Evolutionary conservation across 192 early-diverging fungal species (phyloP).

Genomic region (Cladochytrium replicatum): DNA sequence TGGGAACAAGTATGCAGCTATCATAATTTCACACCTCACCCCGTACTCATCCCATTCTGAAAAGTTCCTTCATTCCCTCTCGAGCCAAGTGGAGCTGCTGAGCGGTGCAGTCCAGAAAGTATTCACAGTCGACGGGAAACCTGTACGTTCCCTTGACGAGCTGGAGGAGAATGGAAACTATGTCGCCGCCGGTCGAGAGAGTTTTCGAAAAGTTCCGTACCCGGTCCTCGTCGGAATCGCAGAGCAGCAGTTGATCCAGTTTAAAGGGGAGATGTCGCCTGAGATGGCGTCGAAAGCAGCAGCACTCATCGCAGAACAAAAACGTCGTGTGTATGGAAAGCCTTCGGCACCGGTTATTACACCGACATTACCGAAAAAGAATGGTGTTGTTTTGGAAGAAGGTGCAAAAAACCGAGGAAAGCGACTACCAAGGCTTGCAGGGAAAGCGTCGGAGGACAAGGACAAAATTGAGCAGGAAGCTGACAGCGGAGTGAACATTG

Average conservation of each 20-base stretch:
- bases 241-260: too few species aligned
- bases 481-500: not conserved
- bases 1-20: conserved; percentile 32
- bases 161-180: conserved; percentile 29
- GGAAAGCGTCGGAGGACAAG: conserved; percentile 3
- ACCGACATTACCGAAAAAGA: not conserved
- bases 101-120: conserved; percentile 36
- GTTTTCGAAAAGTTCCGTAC: conserved; percentile 31
- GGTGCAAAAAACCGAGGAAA: conserved; percentile 1
- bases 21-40: not conserved
- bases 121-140: conserved; percentile 30
- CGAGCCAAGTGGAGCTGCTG: conserved; percentile 25
- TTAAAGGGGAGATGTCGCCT: not conserved
- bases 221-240: conserved; percentile 6
- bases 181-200: conserved; percentile 33
- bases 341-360: not conserved
- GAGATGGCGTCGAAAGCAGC: not conserved
- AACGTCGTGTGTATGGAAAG: conserved; percentile 1
- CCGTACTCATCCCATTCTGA: not conserved
- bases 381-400: not conserved
- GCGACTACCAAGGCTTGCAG: conserved; percentile 1
- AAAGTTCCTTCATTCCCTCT: conserved; percentile 32
- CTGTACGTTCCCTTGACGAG: conserved; percentile 21
- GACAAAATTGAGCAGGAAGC: not conserved
- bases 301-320: not conserved